Conservation (phyloP, 2,329 filamentous ascomycete species). For the Colletotrichum lini region DNA sequence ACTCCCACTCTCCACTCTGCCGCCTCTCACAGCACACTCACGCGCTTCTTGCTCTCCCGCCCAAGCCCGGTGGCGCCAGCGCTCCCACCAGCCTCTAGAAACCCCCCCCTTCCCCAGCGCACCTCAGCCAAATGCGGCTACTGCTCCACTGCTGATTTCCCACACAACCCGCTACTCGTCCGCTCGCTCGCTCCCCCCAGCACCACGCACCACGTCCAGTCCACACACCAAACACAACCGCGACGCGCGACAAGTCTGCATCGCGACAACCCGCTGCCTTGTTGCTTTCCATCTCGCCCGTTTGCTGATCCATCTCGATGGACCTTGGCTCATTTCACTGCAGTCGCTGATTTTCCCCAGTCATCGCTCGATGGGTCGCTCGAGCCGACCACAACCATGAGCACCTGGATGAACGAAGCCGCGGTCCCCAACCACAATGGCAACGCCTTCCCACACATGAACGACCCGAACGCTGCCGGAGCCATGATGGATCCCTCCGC, state of each 20-base stretch:
- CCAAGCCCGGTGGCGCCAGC: conserved; percentile 14
- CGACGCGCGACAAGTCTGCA: conserved; percentile 43
- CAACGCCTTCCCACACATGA: conserved; percentile 77
- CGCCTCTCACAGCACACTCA: not conserved
- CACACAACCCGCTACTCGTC: conserved; percentile 34
- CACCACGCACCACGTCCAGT: conserved; percentile 44
- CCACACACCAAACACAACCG: conserved; percentile 48
- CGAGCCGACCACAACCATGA: conserved; percentile 71
- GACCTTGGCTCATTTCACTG: conserved; percentile 55
- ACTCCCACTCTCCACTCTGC: not conserved
- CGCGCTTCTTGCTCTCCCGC: not conserved
- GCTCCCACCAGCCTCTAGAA: conserved; percentile 2
- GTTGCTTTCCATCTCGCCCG: conserved; percentile 53
- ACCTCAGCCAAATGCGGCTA: conserved; percentile 31
- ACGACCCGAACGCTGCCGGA: conserved; percentile 69
- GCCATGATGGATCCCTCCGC: conserved; percentile 77
- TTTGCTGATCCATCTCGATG: conserved; percentile 57
- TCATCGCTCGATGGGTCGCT: conserved; percentile 63
- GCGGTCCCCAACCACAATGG: conserved; percentile 78
- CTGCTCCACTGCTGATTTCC: conserved; percentile 41
- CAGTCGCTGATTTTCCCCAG: conserved; percentile 62
- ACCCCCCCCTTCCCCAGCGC: conserved; percentile 8
- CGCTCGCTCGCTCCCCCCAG: conserved; percentile 33
- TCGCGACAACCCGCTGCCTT: conserved; percentile 52
- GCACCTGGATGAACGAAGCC: conserved; percentile 81